A percentile compares a stretch with the other conserved stretches of the same genome.
phyloP scores from a whole-genome alignment of 495 filamentous ascomycete genomes.

The Ramalina peruviana region DNA sequence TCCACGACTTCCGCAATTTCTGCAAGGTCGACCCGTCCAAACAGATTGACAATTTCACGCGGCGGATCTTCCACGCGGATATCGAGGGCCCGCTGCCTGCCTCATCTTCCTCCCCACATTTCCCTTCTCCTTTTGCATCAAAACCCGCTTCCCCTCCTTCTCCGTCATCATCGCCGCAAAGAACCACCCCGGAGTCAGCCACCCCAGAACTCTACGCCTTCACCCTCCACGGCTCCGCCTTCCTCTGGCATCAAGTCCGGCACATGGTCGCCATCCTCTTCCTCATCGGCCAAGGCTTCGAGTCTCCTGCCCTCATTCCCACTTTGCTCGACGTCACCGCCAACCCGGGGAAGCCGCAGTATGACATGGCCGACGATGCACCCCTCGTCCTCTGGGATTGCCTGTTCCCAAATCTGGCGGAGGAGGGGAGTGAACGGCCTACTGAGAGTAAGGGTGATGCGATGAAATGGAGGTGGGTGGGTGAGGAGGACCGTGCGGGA shows the following conservation, averaged over 20 bases:
- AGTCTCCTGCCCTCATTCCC: conserved; percentile 54
- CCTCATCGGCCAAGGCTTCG: conserved; percentile 78
- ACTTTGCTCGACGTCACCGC: conserved; percentile 57
- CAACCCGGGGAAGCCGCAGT: conserved; percentile 60
- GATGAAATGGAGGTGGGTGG: conserved; percentile 68
- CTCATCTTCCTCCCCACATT: background rate
- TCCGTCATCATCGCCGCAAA: background rate
- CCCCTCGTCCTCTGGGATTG: conserved; percentile 94
- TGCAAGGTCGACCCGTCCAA: conserved; percentile 82
- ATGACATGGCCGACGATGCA: conserved; percentile 78
- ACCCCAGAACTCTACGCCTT: conserved; percentile 69
- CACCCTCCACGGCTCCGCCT: conserved; percentile 76
- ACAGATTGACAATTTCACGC: conserved; percentile 67
- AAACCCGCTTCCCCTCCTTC: background rate
- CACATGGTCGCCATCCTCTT: conserved; percentile 83
- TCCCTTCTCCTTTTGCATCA: background rate
- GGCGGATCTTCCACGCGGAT: conserved; percentile 60
- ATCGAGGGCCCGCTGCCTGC: conserved; percentile 50
- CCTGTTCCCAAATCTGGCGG: conserved; percentile 47
- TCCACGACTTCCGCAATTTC: conserved; percentile 94
- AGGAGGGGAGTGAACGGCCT: conserved; percentile 29
- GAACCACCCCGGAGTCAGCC: too few relatives aligned
- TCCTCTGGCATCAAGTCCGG: conserved; percentile 95
- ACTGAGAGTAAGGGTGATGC: conserved; percentile 40
- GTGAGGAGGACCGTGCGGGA: conserved; percentile 30